Conservation (phyloP, 345 rosid species). For the Salix purpurea region DNA sequence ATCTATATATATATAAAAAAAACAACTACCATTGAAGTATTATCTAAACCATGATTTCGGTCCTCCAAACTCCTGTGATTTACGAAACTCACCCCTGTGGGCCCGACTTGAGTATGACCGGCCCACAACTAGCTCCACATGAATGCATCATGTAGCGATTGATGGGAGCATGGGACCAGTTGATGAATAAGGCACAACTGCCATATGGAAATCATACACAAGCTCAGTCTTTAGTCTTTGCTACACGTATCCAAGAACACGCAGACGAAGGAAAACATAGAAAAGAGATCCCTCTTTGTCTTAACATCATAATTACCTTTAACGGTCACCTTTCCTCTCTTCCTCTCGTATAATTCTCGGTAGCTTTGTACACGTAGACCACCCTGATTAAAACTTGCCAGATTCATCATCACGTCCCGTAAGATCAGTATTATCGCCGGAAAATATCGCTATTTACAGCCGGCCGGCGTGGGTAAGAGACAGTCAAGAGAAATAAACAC, state of each 20-base stretch:
- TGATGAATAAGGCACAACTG: not conserved
- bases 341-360: not conserved
- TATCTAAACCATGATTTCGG: not conserved
- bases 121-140: not conserved
- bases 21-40: too few species aligned
- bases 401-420: too few species aligned
- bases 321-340: slow-evolving; percentile 12
- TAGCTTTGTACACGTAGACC: not conserved
- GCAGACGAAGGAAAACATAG: not conserved
- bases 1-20: too few species aligned
- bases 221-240: not conserved
- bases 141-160: not conserved
- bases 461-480: too few species aligned
- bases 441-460: too few species aligned
- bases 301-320: not conserved
- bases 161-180: not conserved
- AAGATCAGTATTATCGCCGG: too few species aligned
- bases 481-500: too few species aligned
- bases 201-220: not conserved
- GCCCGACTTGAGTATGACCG: not conserved
- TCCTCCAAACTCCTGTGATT: not conserved
- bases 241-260: not conserved
- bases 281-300: not conserved
- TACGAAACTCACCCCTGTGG: not conserved
- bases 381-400: not conserved